Percentiles rank a stretch among this genome's conserved stretches.
These are phyloP conservation scores for Chaetomium fimeti DNA, from an alignment of 495 filamentous ascomycete genomes.

Conservation along the genomic window DNA sequence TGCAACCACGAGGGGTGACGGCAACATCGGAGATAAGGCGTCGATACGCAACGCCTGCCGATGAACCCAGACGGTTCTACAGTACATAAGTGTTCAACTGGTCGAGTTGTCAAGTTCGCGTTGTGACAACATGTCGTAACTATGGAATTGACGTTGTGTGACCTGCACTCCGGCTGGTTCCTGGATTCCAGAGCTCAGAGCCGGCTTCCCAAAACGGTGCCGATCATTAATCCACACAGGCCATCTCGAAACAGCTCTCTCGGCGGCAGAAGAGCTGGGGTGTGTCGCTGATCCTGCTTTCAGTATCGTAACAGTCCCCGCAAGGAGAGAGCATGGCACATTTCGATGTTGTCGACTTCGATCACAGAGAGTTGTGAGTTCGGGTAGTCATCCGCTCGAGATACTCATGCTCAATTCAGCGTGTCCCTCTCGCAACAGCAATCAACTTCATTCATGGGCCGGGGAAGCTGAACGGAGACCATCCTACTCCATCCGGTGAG, in stretches of 20 bases:
- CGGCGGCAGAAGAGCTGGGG: background rate
- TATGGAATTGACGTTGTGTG: too few species aligned
- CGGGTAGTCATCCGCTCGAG: too few species aligned
- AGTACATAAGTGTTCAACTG: background rate
- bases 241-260: conserved; percentile 6
- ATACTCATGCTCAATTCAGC: too few species aligned
- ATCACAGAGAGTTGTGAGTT: too few species aligned
- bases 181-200: background rate
- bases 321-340: background rate
- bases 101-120: background rate
- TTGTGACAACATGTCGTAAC: background rate
- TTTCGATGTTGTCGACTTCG: background rate
- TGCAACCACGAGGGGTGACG: too few species aligned
- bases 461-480: too few species aligned
- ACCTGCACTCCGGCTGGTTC: background rate
- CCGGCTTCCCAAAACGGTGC: background rate
- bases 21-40: background rate
- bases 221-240: background rate
- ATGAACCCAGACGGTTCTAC: background rate
- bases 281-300: background rate
- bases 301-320: background rate
- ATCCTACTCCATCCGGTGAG: too few species aligned
- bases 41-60: background rate
- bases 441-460: too few species aligned
- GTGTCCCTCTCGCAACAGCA: too few species aligned